Conservation (phyloP, 2,329 filamentous ascomycete genomes). For the Aureobasidium uvarum region DNA sequence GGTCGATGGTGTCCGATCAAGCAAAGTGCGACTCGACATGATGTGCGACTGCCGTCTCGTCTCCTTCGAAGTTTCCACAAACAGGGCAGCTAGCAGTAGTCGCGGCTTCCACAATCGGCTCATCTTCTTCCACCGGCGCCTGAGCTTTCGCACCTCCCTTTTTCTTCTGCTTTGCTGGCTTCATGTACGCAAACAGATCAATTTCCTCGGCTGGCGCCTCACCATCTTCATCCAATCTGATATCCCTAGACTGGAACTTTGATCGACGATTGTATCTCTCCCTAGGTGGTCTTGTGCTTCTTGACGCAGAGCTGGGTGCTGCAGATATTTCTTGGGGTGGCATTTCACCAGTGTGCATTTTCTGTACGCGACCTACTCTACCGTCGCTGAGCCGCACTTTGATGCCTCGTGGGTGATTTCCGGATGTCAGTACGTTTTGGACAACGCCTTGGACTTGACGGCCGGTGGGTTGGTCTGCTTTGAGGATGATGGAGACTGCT, state of each 20-base stretch:
- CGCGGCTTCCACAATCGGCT: constrained; percentile 27
- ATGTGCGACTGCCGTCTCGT: constrained; percentile 65
- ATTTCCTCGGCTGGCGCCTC: constrained; percentile 44
- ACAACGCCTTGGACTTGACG: constrained; percentile 66
- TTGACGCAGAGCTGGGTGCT: neutral
- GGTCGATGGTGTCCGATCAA: neutral
- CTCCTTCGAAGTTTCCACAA: constrained; percentile 64
- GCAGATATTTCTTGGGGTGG: constrained; percentile 23
- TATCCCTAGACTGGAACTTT: constrained; percentile 27
- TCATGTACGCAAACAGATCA: constrained; percentile 54
- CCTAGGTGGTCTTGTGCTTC: constrained; percentile 2
- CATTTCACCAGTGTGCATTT: constrained; percentile 42
- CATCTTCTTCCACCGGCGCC: constrained; percentile 28
- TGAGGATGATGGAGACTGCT: constrained; percentile 69
- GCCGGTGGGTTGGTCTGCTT: constrained; percentile 72
- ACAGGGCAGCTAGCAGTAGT: constrained; percentile 57
- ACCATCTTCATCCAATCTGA: constrained; percentile 33
- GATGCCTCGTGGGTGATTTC: constrained; percentile 74
- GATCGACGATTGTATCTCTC: constrained; percentile 16
- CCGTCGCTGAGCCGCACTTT: constrained; percentile 73
- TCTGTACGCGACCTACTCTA: constrained; percentile 70
- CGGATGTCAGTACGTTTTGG: constrained; percentile 65
- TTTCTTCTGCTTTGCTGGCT: constrained; percentile 39
- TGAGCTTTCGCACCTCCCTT: constrained; percentile 32
- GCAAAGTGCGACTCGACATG: constrained; percentile 63